Evolutionary conservation across 2,329 filamentous ascomycete species (phyloP).

Genomic region (Pseudocercospora pini-densiflorae): DNA sequence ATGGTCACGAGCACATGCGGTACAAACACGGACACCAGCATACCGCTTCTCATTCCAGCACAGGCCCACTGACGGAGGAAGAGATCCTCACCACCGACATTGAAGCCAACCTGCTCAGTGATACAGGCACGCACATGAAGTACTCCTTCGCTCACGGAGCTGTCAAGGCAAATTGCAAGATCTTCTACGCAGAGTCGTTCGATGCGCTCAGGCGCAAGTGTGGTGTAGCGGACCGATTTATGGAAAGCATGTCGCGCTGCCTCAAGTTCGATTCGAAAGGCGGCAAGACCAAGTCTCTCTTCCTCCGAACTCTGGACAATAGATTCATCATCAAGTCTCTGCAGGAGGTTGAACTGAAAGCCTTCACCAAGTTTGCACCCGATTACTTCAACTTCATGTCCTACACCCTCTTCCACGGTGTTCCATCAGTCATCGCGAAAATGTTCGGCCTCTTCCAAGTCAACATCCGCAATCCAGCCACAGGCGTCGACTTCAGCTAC

Average conservation of each 20-base stretch:
- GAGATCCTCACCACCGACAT: slow-evolving; percentile 69
- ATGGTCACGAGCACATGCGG: neutral
- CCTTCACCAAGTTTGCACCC: slow-evolving; percentile 93
- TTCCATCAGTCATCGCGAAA: slow-evolving; percentile 96
- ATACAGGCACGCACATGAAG: slow-evolving; percentile 89
- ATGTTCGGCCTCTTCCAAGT: slow-evolving; percentile 99
- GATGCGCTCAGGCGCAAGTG: slow-evolving; percentile 93
- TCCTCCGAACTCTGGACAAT: slow-evolving; percentile 94
- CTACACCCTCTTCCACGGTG: slow-evolving; percentile 87
- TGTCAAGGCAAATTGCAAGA: slow-evolving; percentile 97
- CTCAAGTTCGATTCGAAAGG: slow-evolving; percentile 98
- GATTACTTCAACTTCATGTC: slow-evolving; percentile 98
- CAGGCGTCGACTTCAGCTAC: slow-evolving; percentile 91
- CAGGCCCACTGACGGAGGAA: slow-evolving; percentile 37
- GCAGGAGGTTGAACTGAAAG: slow-evolving; percentile 87
- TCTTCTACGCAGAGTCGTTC: slow-evolving; percentile 98
- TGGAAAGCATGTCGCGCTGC: slow-evolving; percentile 93
- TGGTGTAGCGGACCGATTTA: slow-evolving; percentile 88
- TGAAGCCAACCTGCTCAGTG: slow-evolving; percentile 81
- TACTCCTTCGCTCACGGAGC: slow-evolving; percentile 94
- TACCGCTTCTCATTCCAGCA: slow-evolving; percentile 29
- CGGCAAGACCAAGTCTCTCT: slow-evolving; percentile 96
- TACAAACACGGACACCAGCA: slow-evolving; percentile 34
- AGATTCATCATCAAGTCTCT: slow-evolving; percentile 91
- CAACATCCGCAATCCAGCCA: slow-evolving; percentile 91